These are phyloP conservation scores for Fusarium dlaminii DNA, from an alignment of 2,329 filamentous ascomycete genomes.

Conservation along the genomic window DNA sequence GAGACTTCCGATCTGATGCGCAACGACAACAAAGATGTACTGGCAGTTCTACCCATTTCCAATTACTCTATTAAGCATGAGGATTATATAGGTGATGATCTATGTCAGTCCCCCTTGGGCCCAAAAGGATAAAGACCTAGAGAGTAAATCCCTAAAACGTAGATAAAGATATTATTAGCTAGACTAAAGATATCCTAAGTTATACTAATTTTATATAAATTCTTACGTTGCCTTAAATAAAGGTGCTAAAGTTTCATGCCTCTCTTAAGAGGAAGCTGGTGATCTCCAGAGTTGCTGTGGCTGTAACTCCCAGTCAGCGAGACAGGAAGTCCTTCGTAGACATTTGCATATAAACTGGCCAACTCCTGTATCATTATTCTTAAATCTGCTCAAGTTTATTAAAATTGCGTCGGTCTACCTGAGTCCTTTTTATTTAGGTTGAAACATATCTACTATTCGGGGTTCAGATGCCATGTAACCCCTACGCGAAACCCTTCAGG, in stretches of 20 bases:
- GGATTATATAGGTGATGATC: no score
- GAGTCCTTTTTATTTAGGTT: neutral
- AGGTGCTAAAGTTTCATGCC: accelerated
- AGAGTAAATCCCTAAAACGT: no score
- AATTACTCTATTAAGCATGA: no score
- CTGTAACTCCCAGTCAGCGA: neutral
- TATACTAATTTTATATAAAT: neutral
- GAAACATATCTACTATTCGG: neutral
- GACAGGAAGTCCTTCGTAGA: neutral
- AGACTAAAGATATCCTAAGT: neutral
- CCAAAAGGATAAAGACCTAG: neutral
- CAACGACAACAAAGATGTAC: no score
- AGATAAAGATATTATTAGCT: neutral
- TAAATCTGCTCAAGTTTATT: no score
- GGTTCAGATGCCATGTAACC: slow-evolving; percentile 18
- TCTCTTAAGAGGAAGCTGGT: neutral
- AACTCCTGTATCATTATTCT: neutral
- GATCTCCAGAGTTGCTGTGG: neutral
- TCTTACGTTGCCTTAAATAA: accelerated
- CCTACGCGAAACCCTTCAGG: slow-evolving; percentile 24
- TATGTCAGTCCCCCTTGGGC: no score
- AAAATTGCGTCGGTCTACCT: no score
- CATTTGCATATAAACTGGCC: neutral
- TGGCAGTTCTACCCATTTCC: no score
- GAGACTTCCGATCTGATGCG: neutral